Percentiles rank a stretch among this genome's conserved stretches.
Conservation (phyloP, 257 asterid species). For the Solanum phureja region DNA sequence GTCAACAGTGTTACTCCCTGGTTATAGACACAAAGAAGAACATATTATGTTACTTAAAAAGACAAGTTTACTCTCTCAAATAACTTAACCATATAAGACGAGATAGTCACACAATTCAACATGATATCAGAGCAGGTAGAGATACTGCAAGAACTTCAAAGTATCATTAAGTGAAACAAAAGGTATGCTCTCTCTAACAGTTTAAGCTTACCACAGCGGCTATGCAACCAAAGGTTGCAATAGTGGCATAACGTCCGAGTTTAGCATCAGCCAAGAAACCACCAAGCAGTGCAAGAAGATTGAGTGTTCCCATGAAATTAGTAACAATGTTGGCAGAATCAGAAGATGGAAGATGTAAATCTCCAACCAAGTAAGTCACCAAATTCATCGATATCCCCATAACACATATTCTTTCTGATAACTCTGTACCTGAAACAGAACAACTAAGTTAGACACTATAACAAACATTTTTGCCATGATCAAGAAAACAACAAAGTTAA, state of each 20-base stretch:
- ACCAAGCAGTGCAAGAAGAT: constrained; percentile 72
- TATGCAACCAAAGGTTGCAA: constrained; percentile 54
- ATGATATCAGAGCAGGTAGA: background rate
- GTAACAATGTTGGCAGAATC: constrained; percentile 72
- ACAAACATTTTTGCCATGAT: background rate
- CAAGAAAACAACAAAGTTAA: background rate
- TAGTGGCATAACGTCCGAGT: constrained; percentile 75
- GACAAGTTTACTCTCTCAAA: background rate
- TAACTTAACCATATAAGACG: background rate
- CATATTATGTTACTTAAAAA: background rate
- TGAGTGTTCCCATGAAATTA: constrained; percentile 84
- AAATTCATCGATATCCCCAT: constrained; percentile 86
- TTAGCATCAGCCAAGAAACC: constrained; percentile 87
- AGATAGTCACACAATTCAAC: background rate
- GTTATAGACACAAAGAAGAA: background rate
- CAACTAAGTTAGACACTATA: background rate
- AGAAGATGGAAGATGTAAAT: constrained; percentile 60
- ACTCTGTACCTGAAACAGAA: constrained; percentile 47
- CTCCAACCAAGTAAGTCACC: constrained; percentile 77
- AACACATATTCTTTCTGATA: constrained; percentile 76
- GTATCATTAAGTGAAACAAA: background rate
- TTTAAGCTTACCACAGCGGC: constrained; percentile 43
- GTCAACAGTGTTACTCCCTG: constrained; percentile 5
- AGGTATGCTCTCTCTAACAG: background rate
- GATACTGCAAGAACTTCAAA: background rate